Base-by-base conservation (phyloP, 148 eudicot species). In the Drosera capensis region DNA sequence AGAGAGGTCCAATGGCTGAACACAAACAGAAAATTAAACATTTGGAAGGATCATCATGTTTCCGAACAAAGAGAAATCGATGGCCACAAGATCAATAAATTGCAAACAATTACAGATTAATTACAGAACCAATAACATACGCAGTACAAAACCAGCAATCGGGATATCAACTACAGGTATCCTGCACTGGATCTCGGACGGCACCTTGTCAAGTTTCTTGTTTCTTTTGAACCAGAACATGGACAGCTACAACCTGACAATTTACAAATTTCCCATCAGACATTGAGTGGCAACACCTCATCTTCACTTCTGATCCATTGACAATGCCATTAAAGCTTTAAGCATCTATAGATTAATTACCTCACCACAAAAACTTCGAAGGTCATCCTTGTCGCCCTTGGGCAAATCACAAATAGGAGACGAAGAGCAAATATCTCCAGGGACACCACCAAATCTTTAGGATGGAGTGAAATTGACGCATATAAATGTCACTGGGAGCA, bases 91-190 rank as follows among this genome's bases (percentile, higher is more conserved):
- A 29, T 12, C 35, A 12, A 29, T 29, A 5, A 5, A 29, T 29
- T n/a, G n/a, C 35, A 12, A 29, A 29, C 35, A 29, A 5, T 29
- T 29, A 29, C 35, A 29, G 35, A 29, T 12, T 5, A 29, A 29
- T 29, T 29, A 5, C 35, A 29, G 8, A 20, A 13, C n/a, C n/a
- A n/a, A n/a, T 44, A 20, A 51, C 77, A 25, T 71, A 90, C 97
- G 95, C 40, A 90, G 2, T 56, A 90, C 46, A 62, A 90, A 78
- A 30, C 87, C 87, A 49, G 95, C 93, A 51, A 90, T 67, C 43
- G 82, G 79, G 40, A 88, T 71, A 34, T 59, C 63, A 26, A 65
- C 57, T 16, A 45, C 23, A 43, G 61, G 40, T 39, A 51, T 43
- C 36, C 36, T 19, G 20, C 58, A 49, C 25, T 46, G 71, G 53